phyloP scores from a whole-genome alignment of 306 rosid species.

The Medicago ruthenica region DNA sequence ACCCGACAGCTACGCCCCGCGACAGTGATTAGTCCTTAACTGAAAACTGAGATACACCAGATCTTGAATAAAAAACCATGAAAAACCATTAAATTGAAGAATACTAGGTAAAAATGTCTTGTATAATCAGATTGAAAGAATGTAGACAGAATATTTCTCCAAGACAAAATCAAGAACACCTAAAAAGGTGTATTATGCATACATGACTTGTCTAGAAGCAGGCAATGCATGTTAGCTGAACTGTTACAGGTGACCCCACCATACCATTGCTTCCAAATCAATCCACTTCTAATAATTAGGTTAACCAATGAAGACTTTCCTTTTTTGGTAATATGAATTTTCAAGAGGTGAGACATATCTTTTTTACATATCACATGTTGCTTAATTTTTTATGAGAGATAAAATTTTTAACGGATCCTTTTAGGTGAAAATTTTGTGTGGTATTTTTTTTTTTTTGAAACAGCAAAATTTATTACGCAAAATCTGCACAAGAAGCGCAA shows the following conservation, averaged over 20 bases:
- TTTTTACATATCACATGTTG: conserved; percentile 14
- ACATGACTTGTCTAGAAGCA: not conserved
- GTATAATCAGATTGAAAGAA: conserved; percentile 30
- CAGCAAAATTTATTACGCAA: too few relatives aligned
- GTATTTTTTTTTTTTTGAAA: too few relatives aligned
- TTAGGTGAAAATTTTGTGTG: too few relatives aligned
- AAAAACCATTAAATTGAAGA: not conserved
- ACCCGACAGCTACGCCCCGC: not conserved
- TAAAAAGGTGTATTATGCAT: conserved; percentile 5
- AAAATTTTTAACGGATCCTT: too few relatives aligned
- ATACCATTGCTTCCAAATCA: conserved; percentile 38
- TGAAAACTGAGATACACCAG: not conserved
- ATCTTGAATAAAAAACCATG: not conserved
- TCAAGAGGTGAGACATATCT: conserved; percentile 34
- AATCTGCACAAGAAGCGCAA: too few relatives aligned
- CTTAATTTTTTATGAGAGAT: not conserved
- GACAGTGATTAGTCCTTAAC: not conserved
- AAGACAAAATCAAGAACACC: conserved; percentile 41
- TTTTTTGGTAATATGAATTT: not conserved
- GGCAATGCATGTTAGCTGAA: conserved; percentile 42
- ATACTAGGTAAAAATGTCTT: not conserved
- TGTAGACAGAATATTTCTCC: conserved; percentile 5
- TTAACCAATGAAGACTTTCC: conserved; percentile 1
- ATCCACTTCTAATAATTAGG: conserved; percentile 3
- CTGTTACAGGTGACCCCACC: conserved; percentile 44